Conservation (phyloP, 192 early-diverging fungal genomes). For the Coemansia sp. region DNA sequence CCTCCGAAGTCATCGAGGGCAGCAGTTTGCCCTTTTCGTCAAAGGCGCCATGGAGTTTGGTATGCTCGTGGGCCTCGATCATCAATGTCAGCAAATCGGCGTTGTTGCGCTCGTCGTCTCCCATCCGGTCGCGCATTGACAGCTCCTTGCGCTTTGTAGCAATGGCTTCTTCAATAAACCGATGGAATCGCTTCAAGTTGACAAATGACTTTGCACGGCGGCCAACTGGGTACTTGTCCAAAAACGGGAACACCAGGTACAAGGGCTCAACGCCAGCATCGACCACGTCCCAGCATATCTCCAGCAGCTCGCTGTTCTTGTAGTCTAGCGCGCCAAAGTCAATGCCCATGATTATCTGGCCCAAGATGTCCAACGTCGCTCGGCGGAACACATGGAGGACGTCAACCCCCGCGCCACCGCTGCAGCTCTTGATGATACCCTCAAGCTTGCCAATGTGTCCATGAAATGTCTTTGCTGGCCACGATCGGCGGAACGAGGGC, state of each 20-base stretch:
- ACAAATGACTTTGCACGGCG: slow-evolving; percentile 42
- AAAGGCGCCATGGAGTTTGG: slow-evolving; percentile 44
- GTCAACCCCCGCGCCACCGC: slow-evolving; percentile 11
- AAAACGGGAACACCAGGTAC: slow-evolving; percentile 54
- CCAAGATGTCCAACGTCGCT: slow-evolving; percentile 48
- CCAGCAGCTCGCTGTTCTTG: slow-evolving; percentile 43
- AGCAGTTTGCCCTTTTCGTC: slow-evolving; percentile 51
- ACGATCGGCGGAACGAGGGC: slow-evolving; percentile 51
- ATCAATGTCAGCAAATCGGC: slow-evolving; percentile 61
- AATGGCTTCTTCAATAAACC: slow-evolving; percentile 50
- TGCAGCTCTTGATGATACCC: slow-evolving; percentile 20
- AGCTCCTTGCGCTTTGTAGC: slow-evolving; percentile 40
- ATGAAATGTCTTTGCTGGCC: slow-evolving; percentile 48
- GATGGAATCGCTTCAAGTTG: slow-evolving; percentile 47
- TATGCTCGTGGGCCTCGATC: slow-evolving; percentile 59
- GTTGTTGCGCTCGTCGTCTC: slow-evolving; percentile 35
- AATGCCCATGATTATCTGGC: slow-evolving; percentile 52
- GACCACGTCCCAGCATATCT: slow-evolving; percentile 55
- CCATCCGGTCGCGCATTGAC: slow-evolving; percentile 16
- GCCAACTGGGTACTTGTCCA: slow-evolving; percentile 53
- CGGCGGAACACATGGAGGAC: slow-evolving; percentile 43
- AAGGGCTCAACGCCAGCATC: slow-evolving; percentile 51
- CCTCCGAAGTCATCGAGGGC: slow-evolving; percentile 50
- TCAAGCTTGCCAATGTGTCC: slow-evolving; percentile 37
- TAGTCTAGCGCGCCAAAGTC: slow-evolving; percentile 55